Base-by-base conservation (phyloP, 73 alveolate genomes). In the Paramecium sexaurelia region DNA sequence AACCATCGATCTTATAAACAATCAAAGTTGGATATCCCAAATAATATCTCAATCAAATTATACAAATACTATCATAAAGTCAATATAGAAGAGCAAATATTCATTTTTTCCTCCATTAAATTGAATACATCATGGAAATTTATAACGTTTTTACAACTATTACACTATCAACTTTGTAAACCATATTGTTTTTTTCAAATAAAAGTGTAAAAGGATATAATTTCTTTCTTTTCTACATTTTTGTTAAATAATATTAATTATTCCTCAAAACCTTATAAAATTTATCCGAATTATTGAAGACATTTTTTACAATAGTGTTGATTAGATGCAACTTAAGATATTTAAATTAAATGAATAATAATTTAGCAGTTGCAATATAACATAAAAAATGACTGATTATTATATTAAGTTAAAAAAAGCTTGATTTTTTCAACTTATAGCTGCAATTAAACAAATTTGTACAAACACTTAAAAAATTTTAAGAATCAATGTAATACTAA, bases 221-320 rank as follows among this genome's bases (percentile, higher is more conserved):
- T 78, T 78, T 3, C 55, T 32, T 45, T 78, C 90, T 22, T 37
- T 29, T 78, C 73, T 78, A 15, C 90, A 78, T 41, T 78, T 40
- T 41, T 78, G 75, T 78, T 17, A 1, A 11, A 5, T 51, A 11
- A n/a, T 22, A 78, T 41, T 40, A 36, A 39, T 29, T 7, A 19
- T 20, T 78, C 39, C 90, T 47, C 19, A 78, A 13, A 22, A 78
- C 39, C 8, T 78, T 47, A 78, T 41, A 41, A 7, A 55, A 40
- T 78, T 78, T 47, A 78, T 78, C 55, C 19, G 41, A 78, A 43
- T 43, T 22, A 3, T 22, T 15, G 19, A 24, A 43, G 15, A 78
- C 22, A 45, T 41, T 33, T 22, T 22, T 15, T 0, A 11, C 90
- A 7, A 78, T 40, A 41, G 17, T 10, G n/a, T 78, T 75, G 9